A percentile compares a stretch with the other conserved stretches of the same genome.
Evolutionary conservation across 805 yeast genomes (phyloP).

Genomic region (Cyberlindnera japonica): DNA sequence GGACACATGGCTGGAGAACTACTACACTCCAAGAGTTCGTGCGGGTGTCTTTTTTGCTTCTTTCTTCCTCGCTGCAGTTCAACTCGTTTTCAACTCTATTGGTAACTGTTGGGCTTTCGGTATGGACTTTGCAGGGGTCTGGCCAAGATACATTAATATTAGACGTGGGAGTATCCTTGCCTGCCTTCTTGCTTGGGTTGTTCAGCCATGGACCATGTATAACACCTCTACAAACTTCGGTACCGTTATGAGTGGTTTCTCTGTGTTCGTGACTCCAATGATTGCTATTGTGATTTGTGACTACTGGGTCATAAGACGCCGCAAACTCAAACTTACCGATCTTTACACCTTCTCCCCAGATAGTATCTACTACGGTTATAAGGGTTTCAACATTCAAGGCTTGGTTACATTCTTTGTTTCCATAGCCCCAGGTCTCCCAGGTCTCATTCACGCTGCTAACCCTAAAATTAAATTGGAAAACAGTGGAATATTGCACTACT

Average conservation of each 20-base stretch:
- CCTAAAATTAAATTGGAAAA: constrained; percentile 17
- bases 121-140: constrained; percentile 25
- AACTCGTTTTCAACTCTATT: constrained; percentile 14
- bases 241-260: constrained; percentile 33
- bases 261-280: constrained; percentile 34
- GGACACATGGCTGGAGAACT: constrained; percentile 34
- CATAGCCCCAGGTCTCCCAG: constrained; percentile 49
- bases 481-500: constrained; percentile 39
- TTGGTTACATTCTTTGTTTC: constrained; percentile 36
- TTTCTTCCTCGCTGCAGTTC: constrained; percentile 5
- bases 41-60: constrained; percentile 37
- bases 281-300: constrained; percentile 37
- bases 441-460: constrained; percentile 37
- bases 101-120: constrained; percentile 31
- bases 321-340: constrained; percentile 33
- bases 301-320: constrained; percentile 34
- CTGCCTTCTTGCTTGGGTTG: constrained; percentile 30
- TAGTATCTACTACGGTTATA: constrained; percentile 33
- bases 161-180: constrained; percentile 33
- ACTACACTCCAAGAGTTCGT: constrained; percentile 32
- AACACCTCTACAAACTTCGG: constrained; percentile 31
- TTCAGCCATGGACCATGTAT: constrained; percentile 36
- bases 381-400: constrained; percentile 44
- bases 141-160: constrained; percentile 29
- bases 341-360: constrained; percentile 27